Conservation (phyloP, 208 protist genomes). For the Leishmania tarentolae region DNA sequence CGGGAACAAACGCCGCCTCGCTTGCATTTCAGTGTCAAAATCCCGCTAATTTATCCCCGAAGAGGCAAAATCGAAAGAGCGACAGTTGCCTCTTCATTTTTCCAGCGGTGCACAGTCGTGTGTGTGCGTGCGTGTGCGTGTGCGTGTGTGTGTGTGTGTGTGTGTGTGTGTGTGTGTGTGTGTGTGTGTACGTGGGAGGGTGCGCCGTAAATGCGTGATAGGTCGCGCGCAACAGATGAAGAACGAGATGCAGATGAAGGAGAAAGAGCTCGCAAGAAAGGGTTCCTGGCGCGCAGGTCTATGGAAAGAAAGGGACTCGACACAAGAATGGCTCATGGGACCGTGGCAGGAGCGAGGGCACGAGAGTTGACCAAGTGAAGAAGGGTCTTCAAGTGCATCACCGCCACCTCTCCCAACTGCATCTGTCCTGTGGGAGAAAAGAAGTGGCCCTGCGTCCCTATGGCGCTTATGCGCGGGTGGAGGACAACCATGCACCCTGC, state of each 20-base stretch:
- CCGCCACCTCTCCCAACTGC: not conserved
- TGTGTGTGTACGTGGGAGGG: not conserved
- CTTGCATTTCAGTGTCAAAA: not conserved
- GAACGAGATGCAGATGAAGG: not conserved
- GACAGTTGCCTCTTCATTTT: not conserved
- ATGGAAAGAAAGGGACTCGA: not conserved
- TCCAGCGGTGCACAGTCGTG: not conserved
- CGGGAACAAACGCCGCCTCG: not conserved
- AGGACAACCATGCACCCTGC: not conserved
- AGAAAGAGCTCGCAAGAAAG: not conserved
- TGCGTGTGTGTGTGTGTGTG: no score
- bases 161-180: no score
- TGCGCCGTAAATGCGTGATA: not conserved
- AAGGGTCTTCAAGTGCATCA: not conserved
- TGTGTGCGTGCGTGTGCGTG: no score
- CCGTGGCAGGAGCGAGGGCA: not conserved
- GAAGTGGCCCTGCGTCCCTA: not conserved
- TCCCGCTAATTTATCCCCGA: not conserved
- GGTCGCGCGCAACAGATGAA: not conserved
- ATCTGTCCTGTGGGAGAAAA: not conserved
- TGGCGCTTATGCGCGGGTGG: not conserved
- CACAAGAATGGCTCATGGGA: not conserved
- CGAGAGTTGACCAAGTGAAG: conserved; percentile 7
- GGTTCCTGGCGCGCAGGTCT: not conserved
- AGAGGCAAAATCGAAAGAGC: not conserved